Evolutionary conservation across 2,329 filamentous ascomycete genomes (phyloP), one percentile per base, ranked within the genome.

Genomic region (Penicillium hordei): DNA sequence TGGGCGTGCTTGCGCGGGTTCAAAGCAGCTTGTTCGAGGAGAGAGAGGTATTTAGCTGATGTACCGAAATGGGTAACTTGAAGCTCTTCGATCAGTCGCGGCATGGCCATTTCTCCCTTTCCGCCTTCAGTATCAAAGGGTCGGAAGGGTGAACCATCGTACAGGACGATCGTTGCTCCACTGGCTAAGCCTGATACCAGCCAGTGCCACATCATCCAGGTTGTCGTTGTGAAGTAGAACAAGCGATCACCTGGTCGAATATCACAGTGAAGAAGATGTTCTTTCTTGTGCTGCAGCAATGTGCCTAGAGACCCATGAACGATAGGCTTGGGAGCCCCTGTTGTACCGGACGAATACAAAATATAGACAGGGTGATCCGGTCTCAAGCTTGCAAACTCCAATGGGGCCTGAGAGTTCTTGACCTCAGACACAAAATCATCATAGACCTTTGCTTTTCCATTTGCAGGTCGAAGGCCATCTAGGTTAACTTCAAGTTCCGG

Each of bases 161-260:
- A 99, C 4, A 97, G 82, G 21, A 97, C 83, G 13, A 97, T 80
- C 0, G 91, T 93, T 12, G 90, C 85, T 52, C 93, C 93, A 31
- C 86, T 87, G 10, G 93, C 90, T 4, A 97, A 85, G 6, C 88
- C 91, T 1, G 91, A 93, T 21, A 97, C 84, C 40, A 93, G 87
- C 93, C 93, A 97, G 73, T 97, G 93, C 92, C 93, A 97, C 93
- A 97, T 97, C 93, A 99, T 97, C 94, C 93, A 97, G 0, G 91
- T 95, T 12, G 89, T 92, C 4, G 93, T 97, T 1, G 92, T 96
- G 78, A 93, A 97, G 78, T 97, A 97, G 74, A 97, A 90, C 70
- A 97, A 82, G 21, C 88, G 84, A 42, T 92, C 90, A 2, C 81
- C 79, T 0, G 88, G 83, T 9, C 83, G 81, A 62, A 99, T 86